Evolutionary conservation across 495 filamentous ascomycete genomes (phyloP), one percentile per base, ranked within the genome.

Genomic region (Glonium stellatum): DNA sequence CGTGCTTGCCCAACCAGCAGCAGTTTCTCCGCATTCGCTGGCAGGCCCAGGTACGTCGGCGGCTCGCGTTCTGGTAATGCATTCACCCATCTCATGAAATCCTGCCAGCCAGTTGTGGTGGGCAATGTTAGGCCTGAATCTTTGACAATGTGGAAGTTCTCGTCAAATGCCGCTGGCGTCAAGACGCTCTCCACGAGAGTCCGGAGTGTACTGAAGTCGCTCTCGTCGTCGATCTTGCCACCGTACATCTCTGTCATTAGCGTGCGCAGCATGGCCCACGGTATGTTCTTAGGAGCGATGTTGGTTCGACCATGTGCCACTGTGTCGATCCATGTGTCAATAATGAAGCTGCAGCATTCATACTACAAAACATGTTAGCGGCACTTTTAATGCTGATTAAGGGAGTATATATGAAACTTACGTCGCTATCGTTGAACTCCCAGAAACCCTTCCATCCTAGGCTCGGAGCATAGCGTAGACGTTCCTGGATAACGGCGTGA

Each of bases 351-450:
- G 15, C 87, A 95, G 77, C 93, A 97, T 78, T 99, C 92, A 71
- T 97, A 97, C 90, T 97, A 67, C 63, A 57, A 4, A 57, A 31
- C 52, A 52, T 47, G 27, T 74, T 70, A 78, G 75, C 70, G 62
- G 67, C 68, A 46, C 31, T 59, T 59, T 25, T 53, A 41, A 49
- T 39, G 23, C 42, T 23, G 54, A 61, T 21, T 41, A 12, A 34
- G 12, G 36, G 36, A 4, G 51, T 54, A 35, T n/a, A 23, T 31
- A 31, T 3, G 27, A 54, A 47, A 82, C 91, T 87, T 82, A 97
- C 92, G 75, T 98, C 93, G 65, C 92, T 95, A 72, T 99, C 93
- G 70, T 99, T 99, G 71, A 99, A 99, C 76, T 99, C 93, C 93
- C 93, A 99, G 80, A 96, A 96, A 57, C 90, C 89, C 77, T 96